These are phyloP conservation scores for Apostasia shenzhenica DNA, from an alignment of 106 monocot species.

Conservation along the genomic window DNA sequence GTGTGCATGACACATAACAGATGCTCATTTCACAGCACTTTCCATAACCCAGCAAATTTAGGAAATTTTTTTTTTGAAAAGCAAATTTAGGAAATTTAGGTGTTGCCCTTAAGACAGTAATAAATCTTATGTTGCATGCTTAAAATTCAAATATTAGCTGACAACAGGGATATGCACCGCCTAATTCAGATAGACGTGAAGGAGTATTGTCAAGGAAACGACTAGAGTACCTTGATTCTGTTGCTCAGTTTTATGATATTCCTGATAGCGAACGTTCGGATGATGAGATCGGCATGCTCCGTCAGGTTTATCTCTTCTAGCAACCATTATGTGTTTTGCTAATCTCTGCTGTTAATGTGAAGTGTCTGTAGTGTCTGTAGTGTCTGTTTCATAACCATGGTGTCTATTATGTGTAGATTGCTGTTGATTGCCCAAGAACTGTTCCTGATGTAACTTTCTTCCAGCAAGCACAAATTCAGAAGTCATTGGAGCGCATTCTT, in stretches of 20 bases:
- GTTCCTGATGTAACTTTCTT: conserved; percentile 98
- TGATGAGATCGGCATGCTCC: conserved; percentile 99
- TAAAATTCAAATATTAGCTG: conserved; percentile 88
- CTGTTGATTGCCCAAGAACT: conserved; percentile 98
- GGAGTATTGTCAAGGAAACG: conserved; percentile 82
- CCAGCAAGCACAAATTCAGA: conserved; percentile 86
- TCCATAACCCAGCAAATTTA: too few species aligned
- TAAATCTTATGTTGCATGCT: conserved; percentile 26
- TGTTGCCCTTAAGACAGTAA: conserved; percentile 8
- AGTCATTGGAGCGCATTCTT: conserved; percentile 93
- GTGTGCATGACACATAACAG: too few species aligned
- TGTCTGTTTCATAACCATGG: background rate
- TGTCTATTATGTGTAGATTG: conserved; percentile 46
- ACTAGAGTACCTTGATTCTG: conserved; percentile 91
- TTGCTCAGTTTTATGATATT: conserved; percentile 93
- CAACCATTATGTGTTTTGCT: background rate
- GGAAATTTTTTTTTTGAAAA: too few species aligned
- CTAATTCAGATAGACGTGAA: conserved; percentile 98
- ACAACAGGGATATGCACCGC: conserved; percentile 99
- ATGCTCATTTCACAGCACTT: too few species aligned
- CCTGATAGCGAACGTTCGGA: conserved; percentile 86
- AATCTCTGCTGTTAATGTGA: background rate
- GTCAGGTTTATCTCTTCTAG: conserved; percentile 55
- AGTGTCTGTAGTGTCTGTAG: background rate
- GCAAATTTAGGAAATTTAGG: too few species aligned